A percentile compares a stretch with the other conserved stretches of the same genome.
These are phyloP conservation scores for Salix udensis DNA, from an alignment of 345 rosid genomes.

Conservation along the genomic window DNA sequence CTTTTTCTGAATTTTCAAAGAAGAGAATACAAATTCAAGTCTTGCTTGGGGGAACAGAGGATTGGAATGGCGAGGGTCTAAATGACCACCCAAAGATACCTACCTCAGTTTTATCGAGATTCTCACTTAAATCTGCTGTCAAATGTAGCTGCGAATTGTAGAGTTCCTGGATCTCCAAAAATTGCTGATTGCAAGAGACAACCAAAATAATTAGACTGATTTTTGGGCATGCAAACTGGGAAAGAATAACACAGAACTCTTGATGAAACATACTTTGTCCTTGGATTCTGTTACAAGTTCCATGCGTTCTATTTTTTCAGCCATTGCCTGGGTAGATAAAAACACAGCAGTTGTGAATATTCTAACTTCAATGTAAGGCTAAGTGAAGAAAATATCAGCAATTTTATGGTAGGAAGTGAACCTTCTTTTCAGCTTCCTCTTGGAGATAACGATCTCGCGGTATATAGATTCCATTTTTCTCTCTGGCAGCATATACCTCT, in stretches of 20 bases:
- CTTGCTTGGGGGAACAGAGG: neutral
- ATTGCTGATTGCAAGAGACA: constrained; percentile 48
- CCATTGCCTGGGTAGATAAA: constrained; percentile 66
- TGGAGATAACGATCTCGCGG: constrained; percentile 87
- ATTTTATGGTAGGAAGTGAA: constrained; percentile 19
- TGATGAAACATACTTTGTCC: constrained; percentile 55
- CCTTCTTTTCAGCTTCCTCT: constrained; percentile 98
- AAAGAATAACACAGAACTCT: constrained; percentile 1
- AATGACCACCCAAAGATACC: neutral
- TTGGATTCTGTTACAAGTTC: constrained; percentile 79
- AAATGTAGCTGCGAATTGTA: constrained; percentile 71
- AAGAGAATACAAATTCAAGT: constrained; percentile 22
- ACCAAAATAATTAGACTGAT: constrained; percentile 2
- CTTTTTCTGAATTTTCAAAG: constrained; percentile 52
- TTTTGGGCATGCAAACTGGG: neutral
- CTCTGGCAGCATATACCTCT: constrained; percentile 99
- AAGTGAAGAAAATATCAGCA: neutral
- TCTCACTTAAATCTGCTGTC: constrained; percentile 64
- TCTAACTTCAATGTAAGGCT: constrained; percentile 8
- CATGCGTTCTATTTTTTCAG: constrained; percentile 93
- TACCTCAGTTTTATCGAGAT: constrained; percentile 91
- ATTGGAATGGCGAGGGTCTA: neutral
- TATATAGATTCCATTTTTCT: constrained; percentile 94
- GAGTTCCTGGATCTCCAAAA: constrained; percentile 81
- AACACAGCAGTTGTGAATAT: constrained; percentile 15